These are phyloP conservation scores for Podaxis carcinomalis DNA, from an alignment of 768 basidiomycete genomes.

Conservation along the genomic window DNA sequence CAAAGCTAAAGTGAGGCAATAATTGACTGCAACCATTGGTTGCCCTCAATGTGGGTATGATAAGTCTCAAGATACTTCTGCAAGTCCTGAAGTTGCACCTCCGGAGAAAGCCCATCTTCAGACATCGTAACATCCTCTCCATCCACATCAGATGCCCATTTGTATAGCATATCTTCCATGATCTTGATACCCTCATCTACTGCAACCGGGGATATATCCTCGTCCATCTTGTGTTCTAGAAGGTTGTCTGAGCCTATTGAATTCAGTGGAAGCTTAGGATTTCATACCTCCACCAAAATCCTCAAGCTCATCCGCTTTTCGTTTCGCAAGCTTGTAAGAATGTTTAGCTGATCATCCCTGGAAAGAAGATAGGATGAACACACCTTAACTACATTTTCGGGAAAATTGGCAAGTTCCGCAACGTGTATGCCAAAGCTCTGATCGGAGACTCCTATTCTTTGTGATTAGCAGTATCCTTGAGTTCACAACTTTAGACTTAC, in stretches of 20 bases:
- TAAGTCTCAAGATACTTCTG: conserved; percentile 61
- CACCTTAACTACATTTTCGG: conserved; percentile 85
- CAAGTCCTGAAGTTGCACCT: conserved; percentile 32
- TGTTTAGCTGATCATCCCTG: background rate
- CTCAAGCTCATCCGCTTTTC: conserved; percentile 89
- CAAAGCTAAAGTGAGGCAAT: conserved; percentile 31
- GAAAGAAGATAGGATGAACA: background rate
- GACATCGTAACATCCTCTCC: conserved; percentile 46
- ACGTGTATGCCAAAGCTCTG: conserved; percentile 99
- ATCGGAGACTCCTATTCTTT: conserved; percentile 74
- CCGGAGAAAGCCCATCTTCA: conserved; percentile 22
- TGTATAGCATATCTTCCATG: conserved; percentile 71
- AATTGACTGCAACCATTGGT: conserved; percentile 71
- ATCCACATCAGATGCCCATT: conserved; percentile 51
- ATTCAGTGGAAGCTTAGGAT: background rate
- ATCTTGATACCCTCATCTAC: conserved; percentile 77
- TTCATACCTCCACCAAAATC: conserved; percentile 55
- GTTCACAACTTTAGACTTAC: conserved; percentile 34
- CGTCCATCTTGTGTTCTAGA: conserved; percentile 19
- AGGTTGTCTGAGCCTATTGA: background rate
- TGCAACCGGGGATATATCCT: conserved; percentile 50
- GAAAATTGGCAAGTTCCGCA: conserved; percentile 96
- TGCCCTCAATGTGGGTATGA: conserved; percentile 67
- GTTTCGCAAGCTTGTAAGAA: conserved; percentile 64
- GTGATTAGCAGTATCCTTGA: background rate